Conservation (phyloP, 2,329 filamentous ascomycete species). For the Xylariales sp. region DNA sequence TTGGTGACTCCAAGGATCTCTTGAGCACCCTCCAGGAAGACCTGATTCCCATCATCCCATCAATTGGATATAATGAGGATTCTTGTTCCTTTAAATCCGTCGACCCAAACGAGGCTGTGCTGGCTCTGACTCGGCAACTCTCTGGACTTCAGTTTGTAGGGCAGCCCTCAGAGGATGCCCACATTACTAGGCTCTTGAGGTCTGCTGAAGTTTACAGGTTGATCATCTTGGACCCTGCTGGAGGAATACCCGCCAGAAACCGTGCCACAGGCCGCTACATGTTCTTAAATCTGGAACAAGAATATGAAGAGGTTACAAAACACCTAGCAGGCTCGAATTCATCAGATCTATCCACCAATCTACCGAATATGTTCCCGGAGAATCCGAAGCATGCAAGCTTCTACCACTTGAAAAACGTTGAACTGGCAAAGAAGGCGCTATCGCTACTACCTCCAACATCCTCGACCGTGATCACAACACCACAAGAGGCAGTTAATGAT, state of each 20-base stretch:
- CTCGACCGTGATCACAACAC: slow-evolving; percentile 85
- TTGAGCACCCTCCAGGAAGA: slow-evolving; percentile 63
- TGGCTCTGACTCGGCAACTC: slow-evolving; percentile 74
- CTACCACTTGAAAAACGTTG: slow-evolving; percentile 62
- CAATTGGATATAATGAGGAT: slow-evolving; percentile 38
- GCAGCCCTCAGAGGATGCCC: slow-evolving; percentile 34
- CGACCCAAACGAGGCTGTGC: slow-evolving; percentile 57
- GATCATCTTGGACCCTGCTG: slow-evolving; percentile 81
- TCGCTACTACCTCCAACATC: slow-evolving; percentile 76
- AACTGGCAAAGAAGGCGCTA: slow-evolving; percentile 65
- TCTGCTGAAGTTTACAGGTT: slow-evolving; percentile 64
- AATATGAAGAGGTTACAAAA: slow-evolving; percentile 65
- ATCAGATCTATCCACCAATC: slow-evolving; percentile 8
- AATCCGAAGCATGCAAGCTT: slow-evolving; percentile 27
- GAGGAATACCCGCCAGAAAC: slow-evolving; percentile 71
- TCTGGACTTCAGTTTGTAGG: slow-evolving; percentile 55
- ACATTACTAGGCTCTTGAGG: slow-evolving; percentile 29
- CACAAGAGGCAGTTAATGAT: slow-evolving; percentile 67
- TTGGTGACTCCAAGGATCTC: slow-evolving; percentile 49
- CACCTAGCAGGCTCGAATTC: slow-evolving; percentile 43
- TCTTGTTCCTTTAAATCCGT: slow-evolving; percentile 33
- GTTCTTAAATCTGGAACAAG: slow-evolving; percentile 91
- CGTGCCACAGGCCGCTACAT: slow-evolving; percentile 64
- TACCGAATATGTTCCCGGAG: too few species aligned
- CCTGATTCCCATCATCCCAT: slow-evolving; percentile 64